These are phyloP conservation scores for Colletotrichum sp. DNA, from an alignment of 2,329 filamentous ascomycete species.

Conservation along the genomic window DNA sequence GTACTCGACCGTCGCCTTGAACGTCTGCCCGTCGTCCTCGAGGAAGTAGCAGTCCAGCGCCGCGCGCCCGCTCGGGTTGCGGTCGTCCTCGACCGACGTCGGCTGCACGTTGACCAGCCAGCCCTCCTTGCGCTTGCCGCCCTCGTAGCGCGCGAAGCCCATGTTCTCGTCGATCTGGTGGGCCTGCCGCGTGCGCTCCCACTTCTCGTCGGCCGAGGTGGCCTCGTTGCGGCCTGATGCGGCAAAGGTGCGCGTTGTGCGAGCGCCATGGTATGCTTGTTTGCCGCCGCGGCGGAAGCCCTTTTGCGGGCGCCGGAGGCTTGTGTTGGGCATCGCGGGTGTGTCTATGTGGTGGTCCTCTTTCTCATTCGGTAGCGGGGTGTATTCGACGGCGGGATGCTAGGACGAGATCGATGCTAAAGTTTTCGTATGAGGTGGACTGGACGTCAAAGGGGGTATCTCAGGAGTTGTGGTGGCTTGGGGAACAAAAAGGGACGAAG, in stretches of 20 bases:
- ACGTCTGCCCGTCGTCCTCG: conserved; percentile 84
- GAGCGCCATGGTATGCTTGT: conserved; percentile 70
- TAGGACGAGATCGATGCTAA: neutral
- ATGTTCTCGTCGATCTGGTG: conserved; percentile 93
- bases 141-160: conserved; percentile 92
- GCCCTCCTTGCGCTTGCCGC: conserved; percentile 79
- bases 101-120: conserved; percentile 97
- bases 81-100: conserved; percentile 85
- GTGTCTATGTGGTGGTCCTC: conserved; percentile 19
- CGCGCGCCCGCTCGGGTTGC: conserved; percentile 81
- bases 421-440: neutral
- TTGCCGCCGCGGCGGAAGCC: conserved; percentile 74
- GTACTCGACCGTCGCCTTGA: conserved; percentile 96
- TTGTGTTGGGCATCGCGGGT: conserved; percentile 63
- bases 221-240: conserved; percentile 80
- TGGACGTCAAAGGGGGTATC: conserved; percentile 10
- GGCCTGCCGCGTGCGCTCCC: conserved; percentile 83
- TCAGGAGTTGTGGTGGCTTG: neutral
- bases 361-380: neutral
- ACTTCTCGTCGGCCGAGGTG: conserved; percentile 91
- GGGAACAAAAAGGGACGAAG: neutral
- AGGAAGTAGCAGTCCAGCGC: conserved; percentile 98
- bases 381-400: neutral
- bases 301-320: conserved; percentile 65
- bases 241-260: conserved; percentile 78